Conservation (phyloP, 1,284 basidiomycete species). For the Thecaphora thlaspeos region DNA sequence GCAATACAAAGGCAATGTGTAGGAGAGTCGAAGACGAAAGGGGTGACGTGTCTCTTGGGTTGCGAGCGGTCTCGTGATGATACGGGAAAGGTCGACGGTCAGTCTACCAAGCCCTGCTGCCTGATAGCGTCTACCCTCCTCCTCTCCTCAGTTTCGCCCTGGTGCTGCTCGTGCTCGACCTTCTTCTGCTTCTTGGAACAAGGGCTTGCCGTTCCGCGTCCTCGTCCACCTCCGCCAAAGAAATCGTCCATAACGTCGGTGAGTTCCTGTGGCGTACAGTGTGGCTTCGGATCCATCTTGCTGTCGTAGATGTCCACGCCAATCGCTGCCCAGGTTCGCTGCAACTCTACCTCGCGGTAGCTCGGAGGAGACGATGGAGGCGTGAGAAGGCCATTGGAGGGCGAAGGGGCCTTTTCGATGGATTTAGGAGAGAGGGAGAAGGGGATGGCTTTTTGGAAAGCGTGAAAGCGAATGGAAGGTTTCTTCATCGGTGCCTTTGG, state of each 20-base stretch:
- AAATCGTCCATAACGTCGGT: conserved; percentile 17
- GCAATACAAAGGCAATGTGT: too few species aligned
- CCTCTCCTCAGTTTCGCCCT: too few species aligned
- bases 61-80: too few species aligned
- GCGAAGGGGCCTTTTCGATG: neutral
- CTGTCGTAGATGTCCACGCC: conserved; percentile 32
- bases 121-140: too few species aligned
- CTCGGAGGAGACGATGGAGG: conserved; percentile 5
- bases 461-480: neutral
- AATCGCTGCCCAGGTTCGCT: conserved; percentile 20
- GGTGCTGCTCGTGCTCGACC: too few species aligned
- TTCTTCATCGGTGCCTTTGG: neutral
- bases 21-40: too few species aligned
- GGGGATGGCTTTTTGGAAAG: neutral
- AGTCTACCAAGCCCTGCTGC: too few species aligned
- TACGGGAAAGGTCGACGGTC: too few species aligned
- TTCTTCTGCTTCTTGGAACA: too few species aligned
- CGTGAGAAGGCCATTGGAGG: neutral
- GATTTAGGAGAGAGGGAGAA: neutral
- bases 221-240: too few species aligned
- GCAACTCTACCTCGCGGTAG: conserved; percentile 27
- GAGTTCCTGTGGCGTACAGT: conserved; percentile 29
- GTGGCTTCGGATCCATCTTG: conserved; percentile 21
- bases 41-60: too few species aligned
- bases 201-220: too few species aligned